phyloP scores from a whole-genome alignment of 495 filamentous ascomycete genomes.

The Clohesyomyces aquaticus region DNA sequence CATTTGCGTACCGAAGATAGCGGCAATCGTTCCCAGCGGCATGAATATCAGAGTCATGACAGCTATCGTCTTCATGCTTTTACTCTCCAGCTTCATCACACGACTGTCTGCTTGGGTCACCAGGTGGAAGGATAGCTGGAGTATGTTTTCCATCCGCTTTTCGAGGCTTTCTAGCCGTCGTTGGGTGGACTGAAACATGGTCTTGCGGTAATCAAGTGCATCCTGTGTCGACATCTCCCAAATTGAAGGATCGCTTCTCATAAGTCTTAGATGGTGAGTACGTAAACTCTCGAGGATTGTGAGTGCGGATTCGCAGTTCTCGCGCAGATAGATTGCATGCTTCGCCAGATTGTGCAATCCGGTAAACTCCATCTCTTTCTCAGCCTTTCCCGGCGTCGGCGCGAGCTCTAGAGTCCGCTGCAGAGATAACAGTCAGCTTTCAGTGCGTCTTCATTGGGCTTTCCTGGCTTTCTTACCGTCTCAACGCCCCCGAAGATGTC shows the following conservation, averaged over 20 bases:
- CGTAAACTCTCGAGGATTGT: conserved; percentile 3
- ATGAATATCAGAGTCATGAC: conserved; percentile 23
- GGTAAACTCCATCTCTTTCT: conserved; percentile 13
- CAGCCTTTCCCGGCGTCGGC: background rate
- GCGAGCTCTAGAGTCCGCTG: conserved; percentile 12
- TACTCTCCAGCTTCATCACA: conserved; percentile 3
- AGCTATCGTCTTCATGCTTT: conserved; percentile 26
- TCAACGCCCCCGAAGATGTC: conserved; percentile 17
- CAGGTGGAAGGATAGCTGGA: conserved; percentile 21
- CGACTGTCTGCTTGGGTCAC: conserved; percentile 11
- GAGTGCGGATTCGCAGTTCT: conserved; percentile 7
- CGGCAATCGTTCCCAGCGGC: conserved; percentile 18
- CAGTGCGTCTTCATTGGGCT: background rate
- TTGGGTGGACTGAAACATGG: conserved; percentile 22
- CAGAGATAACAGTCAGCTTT: background rate
- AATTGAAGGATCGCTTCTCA: background rate
- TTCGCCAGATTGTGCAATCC: conserved; percentile 21
- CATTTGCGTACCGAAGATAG: conserved; percentile 14
- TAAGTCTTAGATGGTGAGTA: background rate
- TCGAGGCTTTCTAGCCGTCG: conserved; percentile 17
- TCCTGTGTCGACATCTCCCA: background rate
- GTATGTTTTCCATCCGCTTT: conserved; percentile 23
- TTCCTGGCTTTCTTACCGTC: conserved; percentile 5
- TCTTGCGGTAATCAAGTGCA: conserved; percentile 23
- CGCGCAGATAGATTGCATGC: conserved; percentile 13